A percentile compares a stretch with the other conserved stretches of the same genome.
Conservation (phyloP, 1,284 basidiomycete species). For the Pyrrhoderma noxium region DNA sequence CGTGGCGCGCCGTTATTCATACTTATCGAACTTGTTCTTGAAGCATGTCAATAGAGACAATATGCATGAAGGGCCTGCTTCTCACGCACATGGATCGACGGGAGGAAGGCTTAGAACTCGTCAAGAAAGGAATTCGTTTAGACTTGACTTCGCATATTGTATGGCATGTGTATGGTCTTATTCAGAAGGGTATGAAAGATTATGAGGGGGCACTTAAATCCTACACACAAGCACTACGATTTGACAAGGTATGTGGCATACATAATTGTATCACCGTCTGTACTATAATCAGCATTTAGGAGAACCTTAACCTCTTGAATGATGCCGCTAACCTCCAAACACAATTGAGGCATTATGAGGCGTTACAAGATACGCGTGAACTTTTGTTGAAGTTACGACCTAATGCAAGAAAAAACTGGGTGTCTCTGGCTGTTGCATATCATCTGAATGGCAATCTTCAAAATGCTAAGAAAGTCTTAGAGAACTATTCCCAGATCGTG, state of each 20-base stretch:
- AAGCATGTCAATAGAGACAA: slow-evolving; percentile 57
- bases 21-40: slow-evolving; percentile 19
- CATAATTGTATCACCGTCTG: background rate
- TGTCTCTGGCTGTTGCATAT: slow-evolving; percentile 83
- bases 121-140: slow-evolving; percentile 81
- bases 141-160: slow-evolving; percentile 93
- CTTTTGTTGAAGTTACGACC: slow-evolving; percentile 79
- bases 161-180: slow-evolving; percentile 97
- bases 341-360: slow-evolving; percentile 81
- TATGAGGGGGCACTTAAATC: slow-evolving; percentile 48
- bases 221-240: slow-evolving; percentile 59
- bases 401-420: slow-evolving; percentile 84
- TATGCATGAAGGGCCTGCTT: slow-evolving; percentile 91
- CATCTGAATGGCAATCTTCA: slow-evolving; percentile 73
- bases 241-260: slow-evolving; percentile 71
- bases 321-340: slow-evolving; percentile 89
- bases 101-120: slow-evolving; percentile 78
- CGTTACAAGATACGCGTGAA: slow-evolving; percentile 78
- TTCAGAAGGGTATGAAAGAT: slow-evolving; percentile 87
- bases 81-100: slow-evolving; percentile 79
- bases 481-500: slow-evolving; percentile 56
- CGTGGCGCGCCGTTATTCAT: background rate
- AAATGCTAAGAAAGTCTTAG: slow-evolving; percentile 71
- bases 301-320: slow-evolving; percentile 89
- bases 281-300: slow-evolving; percentile 39